Conservation (phyloP, 106 monocot species). For the Iris macrosiphon region DNA sequence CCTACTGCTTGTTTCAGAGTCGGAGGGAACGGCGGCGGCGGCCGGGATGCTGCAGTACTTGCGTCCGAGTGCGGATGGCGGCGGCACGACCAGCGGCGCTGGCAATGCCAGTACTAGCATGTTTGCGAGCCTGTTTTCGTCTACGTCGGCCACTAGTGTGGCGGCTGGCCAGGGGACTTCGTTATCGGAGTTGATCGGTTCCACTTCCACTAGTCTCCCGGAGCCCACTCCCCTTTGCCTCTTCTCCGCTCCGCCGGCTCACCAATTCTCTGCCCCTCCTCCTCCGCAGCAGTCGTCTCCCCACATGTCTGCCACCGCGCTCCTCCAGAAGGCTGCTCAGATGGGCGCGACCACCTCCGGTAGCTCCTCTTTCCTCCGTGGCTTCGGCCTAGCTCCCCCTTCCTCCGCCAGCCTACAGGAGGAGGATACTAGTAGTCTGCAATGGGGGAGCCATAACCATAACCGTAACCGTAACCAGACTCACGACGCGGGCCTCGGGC, state of each 20-base stretch:
- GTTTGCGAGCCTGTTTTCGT: constrained; percentile 24
- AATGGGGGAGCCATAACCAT: constrained; percentile 11
- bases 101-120: constrained; percentile 16
- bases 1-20: too few species aligned
- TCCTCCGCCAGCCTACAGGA: constrained; percentile 5
- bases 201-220: constrained; percentile 11
- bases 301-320: too few species aligned
- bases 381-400: constrained; percentile 25
- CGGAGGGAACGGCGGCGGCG: constrained; percentile 16
- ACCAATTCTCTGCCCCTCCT: constrained; percentile 7
- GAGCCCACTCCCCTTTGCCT: constrained; percentile 40
- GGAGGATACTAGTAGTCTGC: not conserved
- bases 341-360: too few species aligned
- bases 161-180: constrained; percentile 2
- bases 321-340: too few species aligned
- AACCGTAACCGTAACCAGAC: too few species aligned
- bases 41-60: constrained; percentile 12
- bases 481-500: too few species aligned
- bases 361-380: constrained; percentile 7
- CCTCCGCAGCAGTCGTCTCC: too few species aligned
- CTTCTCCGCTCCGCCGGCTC: too few species aligned
- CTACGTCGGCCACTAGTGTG: constrained; percentile 2
- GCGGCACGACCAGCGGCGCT: constrained; percentile 5
- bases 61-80: constrained; percentile 12
- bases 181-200: constrained; percentile 28